Base-by-base conservation (phyloP, 345 rosid genomes). In the Linum trigynum region DNA sequence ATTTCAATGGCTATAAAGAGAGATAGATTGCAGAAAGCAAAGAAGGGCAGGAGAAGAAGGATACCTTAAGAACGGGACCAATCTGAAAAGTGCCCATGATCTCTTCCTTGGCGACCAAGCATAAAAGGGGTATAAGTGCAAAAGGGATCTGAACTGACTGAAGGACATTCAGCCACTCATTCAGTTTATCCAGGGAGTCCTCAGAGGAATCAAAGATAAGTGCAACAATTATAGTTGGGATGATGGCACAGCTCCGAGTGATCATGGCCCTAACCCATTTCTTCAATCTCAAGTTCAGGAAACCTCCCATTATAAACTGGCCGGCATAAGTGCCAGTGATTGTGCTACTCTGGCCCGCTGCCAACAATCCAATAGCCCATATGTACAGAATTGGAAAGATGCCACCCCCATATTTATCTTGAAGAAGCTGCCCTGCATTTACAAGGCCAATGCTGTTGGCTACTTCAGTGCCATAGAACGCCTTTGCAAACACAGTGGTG, bases 271-370 rank as follows among this genome's bases (percentile, higher is more conserved):
- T 79, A 56, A 87, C 36, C 98, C 98, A 92, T 73, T 92, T 92
- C 81, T 90, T 92, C 86, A 92, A 71, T 71, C 80, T 83, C 79
- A 90, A 58, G 72, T 92, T 86, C 17, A 92, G 32, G 32, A 23
- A 23, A 23, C 32, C 32, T 23, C 32, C 32, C 32, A 23, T 23
- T 23, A 23, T 23, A 23, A 23, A 23, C 32, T 23, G 32, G 32
- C 32, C 32, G 32, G 32, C 32, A 23, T 23, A 23, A 23, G 96
- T 92, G 48, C 95, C 96, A 0, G 97, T 92, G 40, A 92, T 82
- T 3, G 98, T 92, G 69, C 97, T 92, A 69, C 98, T 92, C 62
- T 92, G 97, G 2, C 98, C 98, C 36, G 97, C 98, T 50, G 97
- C 98, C 69, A 88, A 65, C 71, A 92, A 72, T 35, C 97, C 98